Evolutionary conservation across 2,329 filamentous ascomycete genomes (phyloP).

Genomic region (Ceratocystis diversiconidia): DNA sequence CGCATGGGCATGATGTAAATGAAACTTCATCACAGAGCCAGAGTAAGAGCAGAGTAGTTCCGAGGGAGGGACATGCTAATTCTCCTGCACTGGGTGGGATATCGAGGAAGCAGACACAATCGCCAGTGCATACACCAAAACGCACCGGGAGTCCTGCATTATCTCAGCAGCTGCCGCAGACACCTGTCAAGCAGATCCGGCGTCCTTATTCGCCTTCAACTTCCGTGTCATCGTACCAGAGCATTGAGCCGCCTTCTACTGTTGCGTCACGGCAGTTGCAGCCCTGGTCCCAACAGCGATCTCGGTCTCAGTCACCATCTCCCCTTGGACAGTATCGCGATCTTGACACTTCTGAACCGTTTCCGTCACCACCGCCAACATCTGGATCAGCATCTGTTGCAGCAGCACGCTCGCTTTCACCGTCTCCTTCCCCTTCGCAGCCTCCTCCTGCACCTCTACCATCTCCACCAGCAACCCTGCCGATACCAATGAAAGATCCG

Average conservation of each 20-base stretch:
- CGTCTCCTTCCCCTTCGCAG: neutral
- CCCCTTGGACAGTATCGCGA: neutral
- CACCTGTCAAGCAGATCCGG: conserved; percentile 14
- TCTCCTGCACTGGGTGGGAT: neutral
- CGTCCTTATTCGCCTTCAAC: conserved; percentile 9
- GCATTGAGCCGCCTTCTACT: neutral
- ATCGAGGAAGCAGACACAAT: neutral
- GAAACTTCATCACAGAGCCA: neutral
- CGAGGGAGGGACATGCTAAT: neutral
- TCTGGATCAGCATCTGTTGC: neutral
- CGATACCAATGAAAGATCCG: neutral
- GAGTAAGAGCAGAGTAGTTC: neutral
- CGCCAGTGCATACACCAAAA: neutral
- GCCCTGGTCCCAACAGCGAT: neutral
- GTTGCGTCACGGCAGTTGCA: neutral
- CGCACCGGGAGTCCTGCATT: neutral
- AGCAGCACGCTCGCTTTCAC: neutral
- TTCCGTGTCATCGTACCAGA: neutral
- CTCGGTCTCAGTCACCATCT: neutral
- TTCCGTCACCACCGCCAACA: neutral
- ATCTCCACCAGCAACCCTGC: neutral
- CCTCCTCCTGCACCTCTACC: neutral
- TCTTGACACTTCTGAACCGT: conserved; percentile 1
- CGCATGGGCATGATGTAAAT: conserved; percentile 42
- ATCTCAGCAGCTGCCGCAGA: conserved; percentile 1